A percentile compares a stretch with the other conserved stretches of the same genome.
Evolutionary conservation across 1,284 basidiomycete genomes (phyloP).

Genomic region (Leccinum fallax): DNA sequence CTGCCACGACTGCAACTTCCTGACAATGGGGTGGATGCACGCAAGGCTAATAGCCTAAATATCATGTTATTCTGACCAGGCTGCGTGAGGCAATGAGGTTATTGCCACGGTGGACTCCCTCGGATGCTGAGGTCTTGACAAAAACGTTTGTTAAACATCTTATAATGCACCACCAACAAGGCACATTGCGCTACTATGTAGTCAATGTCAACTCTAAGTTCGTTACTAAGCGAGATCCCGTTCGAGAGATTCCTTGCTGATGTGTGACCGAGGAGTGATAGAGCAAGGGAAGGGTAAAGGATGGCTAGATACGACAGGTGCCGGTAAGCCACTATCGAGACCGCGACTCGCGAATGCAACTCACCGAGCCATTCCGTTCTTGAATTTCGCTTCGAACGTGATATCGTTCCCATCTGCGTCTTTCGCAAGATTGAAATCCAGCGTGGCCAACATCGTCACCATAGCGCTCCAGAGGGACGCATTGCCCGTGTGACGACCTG

Average conservation of each 20-base stretch:
- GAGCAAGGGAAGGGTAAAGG: neutral
- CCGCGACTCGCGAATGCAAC: neutral
- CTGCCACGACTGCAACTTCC: neutral
- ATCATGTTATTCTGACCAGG: too few species aligned
- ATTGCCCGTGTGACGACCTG: conserved; percentile 23
- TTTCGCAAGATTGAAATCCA: conserved; percentile 26
- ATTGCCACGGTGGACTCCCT: too few species aligned
- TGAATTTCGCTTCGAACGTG: conserved; percentile 15
- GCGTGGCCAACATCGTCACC: conserved; percentile 27
- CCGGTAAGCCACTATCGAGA: neutral
- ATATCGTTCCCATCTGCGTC: conserved; percentile 19
- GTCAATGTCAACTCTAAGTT: neutral
- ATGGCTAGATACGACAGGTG: neutral
- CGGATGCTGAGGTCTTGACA: too few species aligned
- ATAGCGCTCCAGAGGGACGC: conserved; percentile 24
- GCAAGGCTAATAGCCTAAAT: too few species aligned
- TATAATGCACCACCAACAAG: neutral
- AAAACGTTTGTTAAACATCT: neutral
- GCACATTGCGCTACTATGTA: neutral
- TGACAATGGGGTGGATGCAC: neutral
- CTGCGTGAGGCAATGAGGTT: too few species aligned
- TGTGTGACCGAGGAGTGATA: conserved; percentile 13
- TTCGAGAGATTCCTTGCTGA: conserved; percentile 14
- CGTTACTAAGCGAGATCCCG: conserved; percentile 1
- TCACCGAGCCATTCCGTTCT: conserved; percentile 17